Percentiles rank a stretch among this genome's conserved stretches.
Evolutionary conservation across 176 grass and related monocot genomes (phyloP).

Genomic region (Dactylis glomerata): DNA sequence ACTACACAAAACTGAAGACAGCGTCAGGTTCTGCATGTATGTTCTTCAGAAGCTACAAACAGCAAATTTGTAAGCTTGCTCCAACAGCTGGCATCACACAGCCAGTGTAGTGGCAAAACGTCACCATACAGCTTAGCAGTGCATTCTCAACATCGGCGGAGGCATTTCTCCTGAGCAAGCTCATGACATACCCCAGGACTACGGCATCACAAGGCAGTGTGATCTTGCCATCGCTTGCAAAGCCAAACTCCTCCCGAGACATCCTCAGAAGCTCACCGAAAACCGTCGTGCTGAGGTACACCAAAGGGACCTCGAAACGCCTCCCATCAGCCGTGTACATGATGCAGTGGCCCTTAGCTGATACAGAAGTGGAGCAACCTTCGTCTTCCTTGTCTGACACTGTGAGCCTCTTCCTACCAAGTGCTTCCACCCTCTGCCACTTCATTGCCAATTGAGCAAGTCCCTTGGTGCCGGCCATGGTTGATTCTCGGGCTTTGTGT

Average conservation of each 20-base stretch:
- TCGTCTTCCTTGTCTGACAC: background rate
- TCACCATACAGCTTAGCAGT: slow-evolving; percentile 40
- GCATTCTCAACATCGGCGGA: slow-evolving; percentile 46
- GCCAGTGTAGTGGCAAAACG: background rate
- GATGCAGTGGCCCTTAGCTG: slow-evolving; percentile 30
- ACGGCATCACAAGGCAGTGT: slow-evolving; percentile 44
- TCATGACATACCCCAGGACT: slow-evolving; percentile 56
- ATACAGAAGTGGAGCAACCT: background rate
- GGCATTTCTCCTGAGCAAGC: slow-evolving; percentile 34
- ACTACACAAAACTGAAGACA: background rate
- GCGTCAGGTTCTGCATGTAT: background rate
- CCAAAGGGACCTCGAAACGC: slow-evolving; percentile 54
- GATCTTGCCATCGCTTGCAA: slow-evolving; percentile 22
- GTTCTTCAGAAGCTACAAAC: slow-evolving; percentile 21
- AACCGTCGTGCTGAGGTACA: slow-evolving; percentile 31
- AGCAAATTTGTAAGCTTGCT: slow-evolving; percentile 6
- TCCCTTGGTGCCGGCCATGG: slow-evolving; percentile 24
- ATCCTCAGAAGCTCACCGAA: slow-evolving; percentile 44
- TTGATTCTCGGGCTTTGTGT: background rate
- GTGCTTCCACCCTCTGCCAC: slow-evolving; percentile 18
- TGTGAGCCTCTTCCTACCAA: slow-evolving; percentile 28
- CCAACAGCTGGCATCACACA: background rate
- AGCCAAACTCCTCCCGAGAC: slow-evolving; percentile 59
- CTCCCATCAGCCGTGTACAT: slow-evolving; percentile 40
- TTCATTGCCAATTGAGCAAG: slow-evolving; percentile 17